Evolutionary conservation across 345 rosid species (phyloP).

Genomic region (Moringa oleifera): DNA sequence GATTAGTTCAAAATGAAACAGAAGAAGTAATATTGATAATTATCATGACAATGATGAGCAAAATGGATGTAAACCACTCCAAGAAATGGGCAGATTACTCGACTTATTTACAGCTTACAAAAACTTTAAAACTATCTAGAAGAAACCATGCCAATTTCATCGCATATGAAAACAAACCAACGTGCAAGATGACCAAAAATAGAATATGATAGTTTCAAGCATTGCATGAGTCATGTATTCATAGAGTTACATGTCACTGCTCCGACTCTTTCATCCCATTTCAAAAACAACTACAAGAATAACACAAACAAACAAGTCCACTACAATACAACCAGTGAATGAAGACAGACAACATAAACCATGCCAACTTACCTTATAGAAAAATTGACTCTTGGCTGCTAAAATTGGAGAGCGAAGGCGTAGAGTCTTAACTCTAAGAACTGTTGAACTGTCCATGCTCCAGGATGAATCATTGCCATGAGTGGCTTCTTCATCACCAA

Average conservation of each 20-base stretch:
- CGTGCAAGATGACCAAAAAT: neutral
- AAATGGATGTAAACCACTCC: neutral
- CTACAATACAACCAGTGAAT: neutral
- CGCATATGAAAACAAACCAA: no score
- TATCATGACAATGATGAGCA: neutral
- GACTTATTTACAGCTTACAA: neutral
- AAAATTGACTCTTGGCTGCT: slow-evolving; percentile 79
- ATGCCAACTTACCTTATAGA: slow-evolving; percentile 48
- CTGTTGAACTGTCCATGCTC: slow-evolving; percentile 33
- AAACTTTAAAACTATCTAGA: neutral
- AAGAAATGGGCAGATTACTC: neutral
- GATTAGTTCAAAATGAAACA: neutral
- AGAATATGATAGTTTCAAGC: neutral
- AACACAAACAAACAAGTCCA: neutral
- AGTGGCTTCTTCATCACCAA: slow-evolving; percentile 38
- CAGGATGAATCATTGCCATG: slow-evolving; percentile 26
- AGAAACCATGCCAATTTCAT: neutral
- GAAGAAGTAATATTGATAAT: neutral
- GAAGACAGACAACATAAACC: slow-evolving; percentile 12
- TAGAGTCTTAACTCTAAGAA: slow-evolving; percentile 47
- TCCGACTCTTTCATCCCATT: slow-evolving; percentile 78
- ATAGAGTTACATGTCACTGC: slow-evolving; percentile 58
- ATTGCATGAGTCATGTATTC: slow-evolving; percentile 68
- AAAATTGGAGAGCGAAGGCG: slow-evolving; percentile 72
- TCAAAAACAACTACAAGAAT: slow-evolving; percentile 53